Evolutionary conservation across 805 yeast species (phyloP), one percentile per base, ranked within the genome.

Genomic region (Metschnikowia arizonensis): DNA sequence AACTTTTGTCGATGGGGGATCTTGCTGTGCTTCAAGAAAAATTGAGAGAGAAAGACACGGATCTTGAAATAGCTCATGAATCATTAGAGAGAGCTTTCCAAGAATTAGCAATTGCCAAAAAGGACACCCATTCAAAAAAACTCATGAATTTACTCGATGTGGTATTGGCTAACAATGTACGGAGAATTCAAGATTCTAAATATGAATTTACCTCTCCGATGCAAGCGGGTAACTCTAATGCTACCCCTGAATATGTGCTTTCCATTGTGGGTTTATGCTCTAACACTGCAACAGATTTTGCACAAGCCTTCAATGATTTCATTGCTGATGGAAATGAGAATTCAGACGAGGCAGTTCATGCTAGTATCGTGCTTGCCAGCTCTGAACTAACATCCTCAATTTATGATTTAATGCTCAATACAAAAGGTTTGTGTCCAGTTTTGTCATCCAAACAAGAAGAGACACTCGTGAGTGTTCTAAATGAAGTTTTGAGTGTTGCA

Each of bases 171-270:
- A 77, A 85, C 52, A 88, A 86, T 36, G 78, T 85, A 23, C 80
- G 81, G 49, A 73, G 88, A 42, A 74, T 88, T 43, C 95, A 88
- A 64, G 88, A 85, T 52, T 67, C 85, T 0, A 68, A 77, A 33
- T 83, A 78, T 57, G 88, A 83, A 55, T 69, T 87, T 49, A 83
- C 81, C 45, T 83, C 90, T 4, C 87, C 93, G 25, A 78, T 84
- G 79, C 88, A 85, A 63, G 87, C 88, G 3, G 93, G 93, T 45
- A 86, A 85, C 59, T 79, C 81, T 53, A 82, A 81, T 60, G 74
- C 93, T 2, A 78, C 91, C 0, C 86, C 91, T 2, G 82, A 78
- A 52, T 83, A 78, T 55, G 63, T 84, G 18, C 67, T 82, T 29
- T 82, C 91, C 0, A 68, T 86, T 33, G 69, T 83, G 50, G 96